phyloP scores from a whole-genome alignment of 2,329 filamentous ascomycete species.

The Pestalotiopsis sp. region DNA sequence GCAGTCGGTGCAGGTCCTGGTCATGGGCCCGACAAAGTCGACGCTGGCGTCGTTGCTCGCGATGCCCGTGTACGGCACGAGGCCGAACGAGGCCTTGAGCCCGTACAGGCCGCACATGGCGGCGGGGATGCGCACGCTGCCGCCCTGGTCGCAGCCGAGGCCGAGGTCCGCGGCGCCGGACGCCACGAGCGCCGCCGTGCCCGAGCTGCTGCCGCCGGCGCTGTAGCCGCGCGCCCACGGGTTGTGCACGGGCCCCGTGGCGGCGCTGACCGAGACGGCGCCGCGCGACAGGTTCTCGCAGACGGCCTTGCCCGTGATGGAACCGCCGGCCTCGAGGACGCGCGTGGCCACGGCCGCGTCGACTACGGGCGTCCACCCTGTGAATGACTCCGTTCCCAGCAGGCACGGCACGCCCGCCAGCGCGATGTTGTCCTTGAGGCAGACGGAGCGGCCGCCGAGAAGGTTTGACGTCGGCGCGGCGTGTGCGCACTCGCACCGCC shows the following conservation, averaged over 20 bases:
- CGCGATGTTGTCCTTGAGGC: slow-evolving; percentile 51
- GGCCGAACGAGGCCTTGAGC: slow-evolving; percentile 34
- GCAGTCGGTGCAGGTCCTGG: slow-evolving; percentile 30
- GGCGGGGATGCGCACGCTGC: slow-evolving; percentile 37
- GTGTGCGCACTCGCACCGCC: slow-evolving; percentile 40
- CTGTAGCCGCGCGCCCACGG: slow-evolving; percentile 47
- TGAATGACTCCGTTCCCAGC: slow-evolving; percentile 44
- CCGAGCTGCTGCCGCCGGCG: slow-evolving; percentile 50
- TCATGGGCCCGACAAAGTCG: slow-evolving; percentile 36
- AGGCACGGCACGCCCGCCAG: slow-evolving; percentile 46
- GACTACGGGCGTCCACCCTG: slow-evolving; percentile 38
- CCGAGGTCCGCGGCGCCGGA: slow-evolving; percentile 33
- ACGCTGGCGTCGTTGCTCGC: slow-evolving; percentile 33
- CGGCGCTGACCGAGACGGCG: slow-evolving; percentile 44
- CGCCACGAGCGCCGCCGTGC: slow-evolving; percentile 45
- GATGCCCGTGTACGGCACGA: slow-evolving; percentile 39
- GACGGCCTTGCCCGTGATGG: slow-evolving; percentile 43
- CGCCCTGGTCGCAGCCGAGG: slow-evolving; percentile 38
- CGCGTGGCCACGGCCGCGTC: slow-evolving; percentile 50
- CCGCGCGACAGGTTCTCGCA: slow-evolving; percentile 52
- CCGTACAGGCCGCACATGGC: slow-evolving; percentile 36
- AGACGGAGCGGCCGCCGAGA: slow-evolving; percentile 2
- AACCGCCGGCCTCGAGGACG: slow-evolving; percentile 44
- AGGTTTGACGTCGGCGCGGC: slow-evolving; percentile 27
- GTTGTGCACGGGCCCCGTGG: slow-evolving; percentile 51